A percentile compares a stretch with the other conserved stretches of the same genome.
phyloP scores from a whole-genome alignment of 306 rosid species.

The Trifolium dubium region DNA sequence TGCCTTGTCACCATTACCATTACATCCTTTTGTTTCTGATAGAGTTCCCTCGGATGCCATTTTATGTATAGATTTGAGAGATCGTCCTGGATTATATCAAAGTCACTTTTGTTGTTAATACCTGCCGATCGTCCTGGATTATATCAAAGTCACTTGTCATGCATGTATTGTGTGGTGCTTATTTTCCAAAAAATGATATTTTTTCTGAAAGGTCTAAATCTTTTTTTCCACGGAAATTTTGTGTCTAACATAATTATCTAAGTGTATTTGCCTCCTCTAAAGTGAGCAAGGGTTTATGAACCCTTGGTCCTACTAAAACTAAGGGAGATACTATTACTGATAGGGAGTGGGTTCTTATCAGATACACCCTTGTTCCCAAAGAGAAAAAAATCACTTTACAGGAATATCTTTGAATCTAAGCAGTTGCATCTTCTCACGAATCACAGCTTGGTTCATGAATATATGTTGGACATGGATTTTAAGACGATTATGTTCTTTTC shows the following conservation, averaged over 20 bases:
- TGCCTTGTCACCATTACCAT: constrained; percentile 9
- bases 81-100: background rate
- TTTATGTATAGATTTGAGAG: constrained; percentile 19
- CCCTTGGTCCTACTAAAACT: background rate
- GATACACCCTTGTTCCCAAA: background rate
- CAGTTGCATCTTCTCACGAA: constrained; percentile 25
- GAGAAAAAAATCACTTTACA: background rate
- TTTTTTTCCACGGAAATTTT: background rate
- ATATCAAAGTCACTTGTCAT: constrained; percentile 19
- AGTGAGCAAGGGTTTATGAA: constrained; percentile 3
- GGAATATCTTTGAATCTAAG: background rate
- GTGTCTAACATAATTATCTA: background rate
- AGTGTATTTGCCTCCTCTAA: background rate
- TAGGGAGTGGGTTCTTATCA: background rate
- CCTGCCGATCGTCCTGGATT: constrained; percentile 19
- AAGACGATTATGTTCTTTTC: constrained; percentile 13
- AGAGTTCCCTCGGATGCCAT: constrained; percentile 1
- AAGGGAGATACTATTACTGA: background rate
- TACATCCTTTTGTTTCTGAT: constrained; percentile 16
- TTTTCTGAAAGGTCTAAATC: constrained; percentile 17
- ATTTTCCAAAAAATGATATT: constrained; percentile 19
- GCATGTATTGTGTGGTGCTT: constrained; percentile 13
- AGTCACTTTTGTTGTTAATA: constrained; percentile 20
- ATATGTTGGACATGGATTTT: constrained; percentile 7
- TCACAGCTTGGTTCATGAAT: constrained; percentile 10